These are phyloP conservation scores for Aspergillus pseudonomiae DNA, from an alignment of 2,329 filamentous ascomycete genomes.

Conservation along the genomic window DNA sequence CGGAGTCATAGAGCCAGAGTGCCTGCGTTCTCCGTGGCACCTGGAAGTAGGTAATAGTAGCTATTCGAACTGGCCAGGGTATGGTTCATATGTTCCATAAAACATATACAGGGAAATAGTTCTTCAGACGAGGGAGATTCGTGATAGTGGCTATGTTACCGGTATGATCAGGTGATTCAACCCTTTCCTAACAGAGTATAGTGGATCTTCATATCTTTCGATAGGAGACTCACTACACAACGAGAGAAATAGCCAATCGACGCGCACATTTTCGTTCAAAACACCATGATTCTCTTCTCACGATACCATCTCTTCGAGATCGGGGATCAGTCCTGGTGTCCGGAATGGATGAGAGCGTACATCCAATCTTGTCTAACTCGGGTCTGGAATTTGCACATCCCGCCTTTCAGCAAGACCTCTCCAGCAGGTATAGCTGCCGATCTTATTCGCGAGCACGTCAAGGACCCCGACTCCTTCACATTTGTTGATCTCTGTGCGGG, in stretches of 20 bases:
- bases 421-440: constrained; percentile 18
- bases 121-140: too few species aligned
- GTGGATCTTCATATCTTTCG: too few species aligned
- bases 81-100: too few species aligned
- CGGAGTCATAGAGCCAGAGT: too few species aligned
- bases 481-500: constrained; percentile 79
- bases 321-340: constrained; percentile 68
- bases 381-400: constrained; percentile 27
- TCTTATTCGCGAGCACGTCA: constrained; percentile 40
- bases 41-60: too few species aligned
- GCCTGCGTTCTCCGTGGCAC: too few species aligned
- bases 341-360: constrained; percentile 63
- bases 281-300: constrained; percentile 12
- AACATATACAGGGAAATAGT: too few species aligned
- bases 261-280: neutral
- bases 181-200: too few species aligned
- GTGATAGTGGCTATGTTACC: too few species aligned
- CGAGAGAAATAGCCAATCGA: neutral
- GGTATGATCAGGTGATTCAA: too few species aligned
- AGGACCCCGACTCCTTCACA: constrained; percentile 56
- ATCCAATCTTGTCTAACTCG: constrained; percentile 27
- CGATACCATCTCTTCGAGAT: constrained; percentile 66
- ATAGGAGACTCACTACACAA: too few species aligned
- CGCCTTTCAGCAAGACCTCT: constrained; percentile 19
- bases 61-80: too few species aligned